Base-by-base conservation (phyloP, 371 early-diverging fungal species). In the Polyrhizophydium stewartii region DNA sequence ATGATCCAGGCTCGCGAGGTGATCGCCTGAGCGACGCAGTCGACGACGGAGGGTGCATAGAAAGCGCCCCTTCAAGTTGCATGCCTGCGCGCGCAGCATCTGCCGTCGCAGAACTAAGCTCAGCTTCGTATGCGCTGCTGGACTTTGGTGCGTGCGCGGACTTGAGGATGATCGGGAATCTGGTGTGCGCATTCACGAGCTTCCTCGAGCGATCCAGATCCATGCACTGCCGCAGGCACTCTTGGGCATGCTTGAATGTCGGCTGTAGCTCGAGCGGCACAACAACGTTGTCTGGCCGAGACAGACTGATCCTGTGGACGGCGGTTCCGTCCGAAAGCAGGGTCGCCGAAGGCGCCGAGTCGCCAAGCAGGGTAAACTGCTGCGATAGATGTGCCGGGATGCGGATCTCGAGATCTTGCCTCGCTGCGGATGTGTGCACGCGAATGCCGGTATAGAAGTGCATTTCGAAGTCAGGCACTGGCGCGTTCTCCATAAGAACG, bases 401-500 rank as follows among this genome's bases (percentile, higher is more conserved):
- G 32, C 62, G 58, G 41, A 75, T 59, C 27, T 67, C 69, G 13
- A 75, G n/a, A 6, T 25, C 27, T 16, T 57, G 41, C 38, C 25
- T 43, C 30, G 63, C 40, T 19, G 55, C 53, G 1, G 59, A 59
- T 56, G 67, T 60, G 37, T 61, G 71, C 40, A 59, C 68, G 33
- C 60, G 66, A 58, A 77, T 70, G 16, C 81, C 78, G 65, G 76
- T 82, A 68, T 78, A 78, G 50, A 85, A 87, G 1, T 52, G 24
- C 57, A 84, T 71, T 59, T 77, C 72, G 61, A 86, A 84, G 28
- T 80, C 79, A 2, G 83, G 71, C 16, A 63, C 52, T 19, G 84
- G 85, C 19, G 40, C 59, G 58, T 87, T 86, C 49, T 85, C 86
- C 78, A 85, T 86, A 49, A 85, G 57, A 33, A 69, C 37, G 51